Evolutionary conservation across 495 filamentous ascomycete genomes (phyloP).

Genomic region (Penicillium coprophilum): DNA sequence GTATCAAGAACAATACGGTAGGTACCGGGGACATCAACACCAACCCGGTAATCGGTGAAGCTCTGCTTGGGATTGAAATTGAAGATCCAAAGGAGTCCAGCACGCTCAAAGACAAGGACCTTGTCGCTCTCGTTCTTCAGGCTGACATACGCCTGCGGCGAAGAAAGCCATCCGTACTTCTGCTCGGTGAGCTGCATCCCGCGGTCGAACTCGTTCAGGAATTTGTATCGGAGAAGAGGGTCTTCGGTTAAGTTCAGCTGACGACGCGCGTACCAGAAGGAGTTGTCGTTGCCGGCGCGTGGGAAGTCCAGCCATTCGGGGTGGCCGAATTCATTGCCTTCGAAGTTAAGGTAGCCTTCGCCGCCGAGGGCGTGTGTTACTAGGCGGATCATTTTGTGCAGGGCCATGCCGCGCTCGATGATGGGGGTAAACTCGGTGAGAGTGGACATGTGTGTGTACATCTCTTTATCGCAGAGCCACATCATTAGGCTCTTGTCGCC

Average conservation of each 20-base stretch:
- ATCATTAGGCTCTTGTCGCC: conserved; percentile 96
- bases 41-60: conserved; percentile 90
- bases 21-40: conserved; percentile 78
- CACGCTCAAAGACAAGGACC: conserved; percentile 93
- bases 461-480: conserved; percentile 95
- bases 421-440: conserved; percentile 80
- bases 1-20: conserved; percentile 87
- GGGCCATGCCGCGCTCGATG: conserved; percentile 84
- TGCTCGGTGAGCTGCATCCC: conserved; percentile 83
- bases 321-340: conserved; percentile 98
- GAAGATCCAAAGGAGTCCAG: conserved; percentile 87
- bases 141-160: conserved; percentile 83
- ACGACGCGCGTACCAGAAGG: conserved; percentile 93
- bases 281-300: conserved; percentile 89
- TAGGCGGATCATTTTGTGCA: conserved; percentile 97
- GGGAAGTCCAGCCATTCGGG: conserved; percentile 99
- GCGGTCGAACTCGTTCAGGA: conserved; percentile 91
- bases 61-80: conserved; percentile 90
- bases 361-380: conserved; percentile 93
- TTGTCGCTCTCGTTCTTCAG: conserved; percentile 95
- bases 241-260: conserved; percentile 95
- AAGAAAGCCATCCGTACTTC: conserved; percentile 91
- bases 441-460: conserved; percentile 96
- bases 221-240: conserved; percentile 78
- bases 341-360: conserved; percentile 97